Base-by-base conservation (phyloP, 805 yeast genomes). In the Maudiozyma serrabonitensis region DNA sequence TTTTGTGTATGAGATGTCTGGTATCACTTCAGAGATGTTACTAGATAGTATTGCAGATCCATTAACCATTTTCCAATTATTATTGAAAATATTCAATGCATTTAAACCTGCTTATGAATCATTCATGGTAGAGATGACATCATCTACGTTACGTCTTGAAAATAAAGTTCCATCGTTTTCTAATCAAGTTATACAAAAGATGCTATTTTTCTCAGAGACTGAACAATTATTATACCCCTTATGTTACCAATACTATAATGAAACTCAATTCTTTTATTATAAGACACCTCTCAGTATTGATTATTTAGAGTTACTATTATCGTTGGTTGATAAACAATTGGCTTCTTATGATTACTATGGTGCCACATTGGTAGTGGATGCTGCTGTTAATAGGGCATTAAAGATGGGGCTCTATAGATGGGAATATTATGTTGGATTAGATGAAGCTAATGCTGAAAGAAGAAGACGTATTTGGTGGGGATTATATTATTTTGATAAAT, bases 341-440 rank as follows among this genome's bases (percentile, higher is more conserved):
- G 61, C 65, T 64, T 34, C 58, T 32, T 56, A 57, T 4, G 66
- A 63, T 45, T 48, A 45, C 21, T 56, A 56, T 43, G 61, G 60
- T 2, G 52, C 53, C 32, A 54, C 52, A 28, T 58, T 55, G 41
- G 59, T 61, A 2, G 41, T 60, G n/a, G 55, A 53, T 1, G 54
- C 56, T 16, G 61, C 62, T 1, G 43, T 58, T 2, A 54, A 55
- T 34, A 55, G 56, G 43, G 62, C 66, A 5, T 47, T 51, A 15
- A 54, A 46, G n/a, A 47, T 57, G 46, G 69, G 69, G 4, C 49
- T 64, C 4, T 53, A 58, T 9, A 56, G 67, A 16, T 66, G 69
- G 69, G 69, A 66, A 44, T 62, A 48, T 46, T 63, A 63, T 47
- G 62, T 63, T n/a, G 68, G 68, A 6, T 45, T 64, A 46, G 61